These are phyloP conservation scores for Lasiosphaeris hirsuta DNA, from an alignment of 495 filamentous ascomycete species.

Conservation along the genomic window DNA sequence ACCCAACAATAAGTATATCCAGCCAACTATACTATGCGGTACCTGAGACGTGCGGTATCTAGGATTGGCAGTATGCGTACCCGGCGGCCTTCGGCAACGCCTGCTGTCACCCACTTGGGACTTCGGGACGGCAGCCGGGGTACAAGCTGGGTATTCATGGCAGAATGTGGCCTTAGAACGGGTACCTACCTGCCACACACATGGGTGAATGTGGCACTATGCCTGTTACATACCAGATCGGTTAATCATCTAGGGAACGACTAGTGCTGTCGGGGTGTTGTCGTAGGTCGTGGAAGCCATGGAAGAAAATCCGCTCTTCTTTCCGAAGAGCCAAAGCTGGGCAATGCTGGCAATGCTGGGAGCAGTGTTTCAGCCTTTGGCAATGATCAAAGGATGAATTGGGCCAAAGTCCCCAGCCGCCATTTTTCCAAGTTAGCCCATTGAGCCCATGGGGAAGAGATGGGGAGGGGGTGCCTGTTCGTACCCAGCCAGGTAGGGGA, in stretches of 20 bases:
- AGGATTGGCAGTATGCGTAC: conserved; percentile 9
- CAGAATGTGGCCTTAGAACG: conserved; percentile 25
- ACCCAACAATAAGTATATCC: conserved; percentile 11
- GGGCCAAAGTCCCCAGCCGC: conserved; percentile 29
- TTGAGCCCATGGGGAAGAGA: no score
- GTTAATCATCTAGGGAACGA: conserved; percentile 30
- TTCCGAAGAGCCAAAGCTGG: conserved; percentile 26
- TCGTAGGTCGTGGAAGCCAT: conserved; percentile 22
- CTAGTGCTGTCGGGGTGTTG: conserved; percentile 13
- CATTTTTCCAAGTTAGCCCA: conserved; percentile 36
- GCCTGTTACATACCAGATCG: conserved; percentile 30
- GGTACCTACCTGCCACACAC: conserved; percentile 15
- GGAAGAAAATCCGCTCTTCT: conserved; percentile 29
- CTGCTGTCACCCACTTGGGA: conserved; percentile 8
- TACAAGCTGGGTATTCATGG: conserved; percentile 28
- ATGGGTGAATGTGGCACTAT: conserved; percentile 5
- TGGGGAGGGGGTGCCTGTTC: conserved; percentile 6
- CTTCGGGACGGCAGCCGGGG: conserved; percentile 13
- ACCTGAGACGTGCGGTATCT: conserved; percentile 22
- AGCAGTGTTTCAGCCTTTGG: conserved; percentile 39
- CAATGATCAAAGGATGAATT: conserved; percentile 41
- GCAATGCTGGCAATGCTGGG: conserved; percentile 16
- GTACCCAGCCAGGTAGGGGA: conserved; percentile 13
- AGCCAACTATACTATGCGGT: conserved; percentile 20
- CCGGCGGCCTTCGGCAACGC: not conserved